These are phyloP conservation scores for Pseudogymnoascus sp. DNA, from an alignment of 2,329 filamentous ascomycete genomes.

Conservation along the genomic window DNA sequence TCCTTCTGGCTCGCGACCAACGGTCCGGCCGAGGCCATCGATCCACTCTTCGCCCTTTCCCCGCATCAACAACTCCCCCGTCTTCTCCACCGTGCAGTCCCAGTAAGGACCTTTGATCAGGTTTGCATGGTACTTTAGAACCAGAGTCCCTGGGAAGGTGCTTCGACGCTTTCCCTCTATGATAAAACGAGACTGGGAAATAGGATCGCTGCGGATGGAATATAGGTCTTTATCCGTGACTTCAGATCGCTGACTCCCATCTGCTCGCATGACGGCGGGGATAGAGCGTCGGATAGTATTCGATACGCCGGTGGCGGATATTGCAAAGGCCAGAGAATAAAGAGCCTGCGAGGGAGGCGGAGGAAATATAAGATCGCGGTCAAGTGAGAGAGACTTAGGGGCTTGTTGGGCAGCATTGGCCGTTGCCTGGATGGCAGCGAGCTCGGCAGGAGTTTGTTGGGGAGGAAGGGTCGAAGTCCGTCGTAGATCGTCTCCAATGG, in stretches of 20 bases:
- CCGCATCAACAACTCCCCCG: neutral
- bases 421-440: neutral
- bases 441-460: neutral
- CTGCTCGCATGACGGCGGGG: neutral
- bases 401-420: neutral
- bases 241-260: neutral
- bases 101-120: neutral
- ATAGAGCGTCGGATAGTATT: slow-evolving; percentile 2
- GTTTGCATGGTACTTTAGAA: neutral
- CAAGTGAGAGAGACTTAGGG: neutral
- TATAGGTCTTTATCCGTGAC: slow-evolving; percentile 6
- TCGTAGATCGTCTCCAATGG: neutral
- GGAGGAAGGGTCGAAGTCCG: neutral
- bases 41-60: slow-evolving; percentile 3
- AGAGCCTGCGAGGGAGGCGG: slow-evolving; percentile 6
- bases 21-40: slow-evolving; percentile 3
- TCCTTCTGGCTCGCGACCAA: neutral
- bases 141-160: neutral
- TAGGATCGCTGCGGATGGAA: neutral
- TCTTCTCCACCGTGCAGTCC: slow-evolving; percentile 6
- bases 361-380: slow-evolving; percentile 4
- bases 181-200: neutral
- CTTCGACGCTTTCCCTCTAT: slow-evolving; percentile 5
- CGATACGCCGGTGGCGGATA: neutral
- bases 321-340: neutral